Base-by-base conservation (phyloP, 2,329 filamentous ascomycete genomes). In the Xylariaceae sp. region DNA sequence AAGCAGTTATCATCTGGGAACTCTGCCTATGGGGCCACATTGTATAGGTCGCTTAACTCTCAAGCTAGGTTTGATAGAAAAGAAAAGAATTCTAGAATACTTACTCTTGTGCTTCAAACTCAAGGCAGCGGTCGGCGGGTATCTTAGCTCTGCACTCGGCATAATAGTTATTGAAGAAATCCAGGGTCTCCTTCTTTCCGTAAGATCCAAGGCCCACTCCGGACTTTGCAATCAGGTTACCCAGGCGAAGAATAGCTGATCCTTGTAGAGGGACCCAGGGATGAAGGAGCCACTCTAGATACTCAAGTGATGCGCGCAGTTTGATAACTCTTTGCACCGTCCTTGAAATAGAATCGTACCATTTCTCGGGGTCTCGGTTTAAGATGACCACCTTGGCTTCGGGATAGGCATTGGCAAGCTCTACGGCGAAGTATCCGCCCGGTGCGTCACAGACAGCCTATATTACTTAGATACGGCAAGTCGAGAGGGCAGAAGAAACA, bases 381-480 rank as follows among this genome's bases (percentile, higher is more conserved):
- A 63, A 56, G 19, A 63, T 61, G 1, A 63, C 21, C 1, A 63
- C 61, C 48, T 63, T 61, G 3, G 59, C 59, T 9, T 60, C 21
- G 1, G 61, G 61, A 48, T 63, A 63, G n/a, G 56, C 54, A 23
- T 47, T 37, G 40, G 57, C 52, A 16, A 66, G 55, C 40, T 65
- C 57, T n/a, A 44, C 51, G 12, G 50, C 59, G 49, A 63, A 61
- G 46, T 61, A 60, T 20, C 58, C 55, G 10, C 44, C 44, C 2
- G 61, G 61, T 19, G 61, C 52, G 37, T 57, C 56, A 10, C 59
- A 50, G 12, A 57, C 50, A 18, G 29, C 56, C 56, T 61, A 20
- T n/a, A 2, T 18, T 10, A 40, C 52, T 54, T n/a, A 54, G 23
- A 26, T 4, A 26, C 4, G 9, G 23, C 9, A 4, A 26, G 23